A percentile compares a stretch with the other conserved stretches of the same genome.
phyloP scores from a whole-genome alignment of 495 filamentous ascomycete genomes.

The Hypoxylon intermedium region DNA sequence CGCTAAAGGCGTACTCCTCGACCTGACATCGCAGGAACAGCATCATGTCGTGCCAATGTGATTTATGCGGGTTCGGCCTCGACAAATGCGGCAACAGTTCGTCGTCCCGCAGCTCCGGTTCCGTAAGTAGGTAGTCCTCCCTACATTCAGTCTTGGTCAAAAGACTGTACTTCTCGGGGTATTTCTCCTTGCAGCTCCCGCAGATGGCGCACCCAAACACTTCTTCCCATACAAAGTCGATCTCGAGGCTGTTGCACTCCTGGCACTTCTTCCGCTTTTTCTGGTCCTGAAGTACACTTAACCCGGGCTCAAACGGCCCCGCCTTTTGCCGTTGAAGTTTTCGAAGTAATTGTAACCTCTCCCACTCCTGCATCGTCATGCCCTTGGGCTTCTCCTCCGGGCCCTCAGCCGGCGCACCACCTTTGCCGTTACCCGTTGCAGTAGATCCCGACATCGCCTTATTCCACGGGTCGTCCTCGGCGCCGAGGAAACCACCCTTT shows the following conservation, averaged over 20 bases:
- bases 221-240: conserved; percentile 95
- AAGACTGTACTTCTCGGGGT: conserved; percentile 88
- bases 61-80: conserved; percentile 92
- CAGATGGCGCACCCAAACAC: conserved; percentile 45
- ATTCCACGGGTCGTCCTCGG: conserved; percentile 89
- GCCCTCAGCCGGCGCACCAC: conserved; percentile 30
- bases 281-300: conserved; percentile 71
- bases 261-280: conserved; percentile 74
- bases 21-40: conserved; percentile 92
- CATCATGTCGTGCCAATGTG: conserved; percentile 98
- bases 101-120: conserved; percentile 85
- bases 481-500: conserved; percentile 89
- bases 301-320: conserved; percentile 85
- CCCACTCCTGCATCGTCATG: conserved; percentile 95
- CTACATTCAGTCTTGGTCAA: conserved; percentile 95
- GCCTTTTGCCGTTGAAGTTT: conserved; percentile 73
- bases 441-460: conserved; percentile 68
- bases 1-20: conserved; percentile 83
- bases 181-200: conserved; percentile 71
- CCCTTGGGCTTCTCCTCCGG: conserved; percentile 68
- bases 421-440: conserved; percentile 39
- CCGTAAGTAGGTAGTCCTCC: conserved; percentile 94
- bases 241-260: conserved; percentile 83
- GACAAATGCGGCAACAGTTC: conserved; percentile 87
- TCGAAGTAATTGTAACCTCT: conserved; percentile 73